Evolutionary conservation across 2,329 filamentous ascomycete genomes (phyloP).

Genomic region (Pseudogymnoascus sp.): DNA sequence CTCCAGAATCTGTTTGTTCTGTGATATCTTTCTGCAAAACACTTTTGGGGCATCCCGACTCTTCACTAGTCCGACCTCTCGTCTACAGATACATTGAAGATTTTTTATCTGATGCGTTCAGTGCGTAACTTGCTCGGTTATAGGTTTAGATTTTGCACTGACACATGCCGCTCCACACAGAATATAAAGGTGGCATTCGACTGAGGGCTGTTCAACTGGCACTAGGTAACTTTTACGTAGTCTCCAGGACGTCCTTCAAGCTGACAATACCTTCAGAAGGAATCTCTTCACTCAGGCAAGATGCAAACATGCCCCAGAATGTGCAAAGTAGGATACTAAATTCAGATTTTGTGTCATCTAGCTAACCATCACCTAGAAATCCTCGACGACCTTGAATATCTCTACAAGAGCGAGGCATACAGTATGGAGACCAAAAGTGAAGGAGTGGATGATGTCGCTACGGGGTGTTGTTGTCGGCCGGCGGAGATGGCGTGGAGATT

Average conservation of each 20-base stretch:
- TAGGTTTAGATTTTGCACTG: background rate
- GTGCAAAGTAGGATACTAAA: background rate
- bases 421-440: background rate
- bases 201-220: background rate
- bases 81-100: background rate
- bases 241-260: background rate
- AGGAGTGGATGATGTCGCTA: background rate
- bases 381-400: background rate
- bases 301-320: background rate
- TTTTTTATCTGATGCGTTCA: background rate
- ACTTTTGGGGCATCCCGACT: background rate
- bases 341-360: background rate
- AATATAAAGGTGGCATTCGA: background rate
- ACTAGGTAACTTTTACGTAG: background rate
- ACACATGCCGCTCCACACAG: background rate
- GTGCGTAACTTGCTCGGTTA: background rate
- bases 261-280: background rate
- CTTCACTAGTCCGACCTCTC: background rate
- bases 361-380: background rate
- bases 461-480: no score
- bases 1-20: background rate
- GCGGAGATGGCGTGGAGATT: no score
- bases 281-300: background rate
- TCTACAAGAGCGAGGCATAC: background rate
- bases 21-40: background rate